Base-by-base conservation (phyloP, 805 yeast genomes). In the Cyberlindnera mycetangii region DNA sequence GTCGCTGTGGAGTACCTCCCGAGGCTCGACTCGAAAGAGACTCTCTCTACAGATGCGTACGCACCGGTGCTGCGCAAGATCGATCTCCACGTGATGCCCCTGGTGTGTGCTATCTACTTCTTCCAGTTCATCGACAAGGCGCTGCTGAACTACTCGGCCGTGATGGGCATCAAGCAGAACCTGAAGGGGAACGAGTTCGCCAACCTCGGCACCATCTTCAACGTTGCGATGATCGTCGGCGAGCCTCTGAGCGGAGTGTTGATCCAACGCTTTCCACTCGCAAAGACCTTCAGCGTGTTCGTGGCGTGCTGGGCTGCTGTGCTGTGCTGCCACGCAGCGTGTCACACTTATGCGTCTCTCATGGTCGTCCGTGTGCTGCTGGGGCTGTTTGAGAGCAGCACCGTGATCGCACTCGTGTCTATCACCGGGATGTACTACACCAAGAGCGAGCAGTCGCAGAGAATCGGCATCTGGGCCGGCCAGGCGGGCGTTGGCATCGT, bases 381-480 rank as follows among this genome's bases (percentile, higher is more conserved):
- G 17, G 84, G 84, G 4, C 51, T 72, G 11, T 72, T 76, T 47
- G 83, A 79, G 54, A 62, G 77, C 11, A 69, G 75, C n/a, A 70
- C 77, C 38, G 76, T 80, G 2, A 78, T 79, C 4, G 76, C 79
- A 0, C 68, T 78, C 45, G 71, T 78, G 37, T 66, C 77, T 21
- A 68, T 81, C 34, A 72, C 79, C 42, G 75, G 82, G 11, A 76
- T 76, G 81, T 81, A 78, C 65, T 81, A 78, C 59, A 70, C 73
- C 24, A 71, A 70, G 44, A 58, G 69, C 5, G 80, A 76, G 52
- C 81, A 76, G 55, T 66, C 72, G n/a, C 62, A 67, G 21, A 64
- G 81, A 52, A 75, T 76, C 48, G 80, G 80, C 4, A 68, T 66
- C 37, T 75, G 79, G 76, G 73, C 78, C 4, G 64, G 71, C n/a